Conservation (phyloP, 2,329 filamentous ascomycete species). For the Chaetomium sp. region DNA sequence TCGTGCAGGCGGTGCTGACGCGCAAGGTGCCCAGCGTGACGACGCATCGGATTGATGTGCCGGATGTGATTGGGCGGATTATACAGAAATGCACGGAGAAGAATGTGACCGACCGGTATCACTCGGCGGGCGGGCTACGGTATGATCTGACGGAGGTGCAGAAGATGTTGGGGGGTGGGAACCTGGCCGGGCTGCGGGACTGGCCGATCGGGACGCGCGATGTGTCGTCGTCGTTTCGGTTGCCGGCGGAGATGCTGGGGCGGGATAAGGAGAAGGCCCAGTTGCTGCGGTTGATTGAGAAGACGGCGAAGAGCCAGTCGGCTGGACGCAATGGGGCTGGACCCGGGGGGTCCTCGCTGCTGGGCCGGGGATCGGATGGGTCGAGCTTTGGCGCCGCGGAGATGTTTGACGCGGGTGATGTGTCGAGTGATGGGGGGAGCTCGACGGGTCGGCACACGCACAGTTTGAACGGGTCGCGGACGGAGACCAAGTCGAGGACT, state of each 20-base stretch:
- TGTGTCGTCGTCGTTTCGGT: conserved; percentile 84
- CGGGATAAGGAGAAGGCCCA: conserved; percentile 64
- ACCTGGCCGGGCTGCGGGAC: conserved; percentile 61
- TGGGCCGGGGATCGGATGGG: conserved; percentile 45
- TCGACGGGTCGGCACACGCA: conserved; percentile 48
- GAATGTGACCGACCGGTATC: conserved; percentile 79
- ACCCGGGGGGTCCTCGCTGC: background rate
- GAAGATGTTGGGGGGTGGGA: conserved; percentile 67
- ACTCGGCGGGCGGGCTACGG: conserved; percentile 80
- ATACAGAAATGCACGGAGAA: conserved; percentile 92
- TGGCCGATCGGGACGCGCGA: conserved; percentile 79
- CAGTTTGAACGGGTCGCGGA: conserved; percentile 44
- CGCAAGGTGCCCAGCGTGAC: conserved; percentile 72
- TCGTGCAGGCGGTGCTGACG: conserved; percentile 82
- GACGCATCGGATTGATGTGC: conserved; percentile 71
- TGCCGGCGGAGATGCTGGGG: conserved; percentile 77
- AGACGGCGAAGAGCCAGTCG: conserved; percentile 61
- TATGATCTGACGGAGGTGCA: conserved; percentile 72
- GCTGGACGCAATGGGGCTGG: conserved; percentile 35
- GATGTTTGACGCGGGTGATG: conserved; percentile 41
- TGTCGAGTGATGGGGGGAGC: conserved; percentile 55
- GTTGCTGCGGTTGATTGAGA: conserved; percentile 69
- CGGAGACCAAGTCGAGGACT: conserved; percentile 21
- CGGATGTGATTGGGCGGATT: conserved; percentile 72
- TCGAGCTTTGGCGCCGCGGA: conserved; percentile 51